phyloP scores from a whole-genome alignment of 768 basidiomycete species.

The Lentinula guzmanii region DNA sequence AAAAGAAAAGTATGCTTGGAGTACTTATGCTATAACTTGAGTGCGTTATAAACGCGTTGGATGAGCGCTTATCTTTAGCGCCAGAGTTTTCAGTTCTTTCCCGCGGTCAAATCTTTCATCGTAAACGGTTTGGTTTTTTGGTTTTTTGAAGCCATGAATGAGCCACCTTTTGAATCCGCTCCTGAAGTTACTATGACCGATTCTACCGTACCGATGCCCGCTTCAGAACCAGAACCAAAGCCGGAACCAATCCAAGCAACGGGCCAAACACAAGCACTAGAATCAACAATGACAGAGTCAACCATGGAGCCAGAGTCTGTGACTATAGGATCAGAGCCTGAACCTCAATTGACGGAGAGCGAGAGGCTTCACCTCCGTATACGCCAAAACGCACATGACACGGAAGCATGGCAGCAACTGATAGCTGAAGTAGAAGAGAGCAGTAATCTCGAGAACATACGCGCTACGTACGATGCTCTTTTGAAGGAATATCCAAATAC shows the following conservation, averaged over 20 bases:
- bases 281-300: not conserved
- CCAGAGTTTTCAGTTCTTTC: not conserved
- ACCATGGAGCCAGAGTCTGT: not conserved
- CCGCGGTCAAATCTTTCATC: not conserved
- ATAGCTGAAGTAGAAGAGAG: conserved; percentile 72
- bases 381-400: conserved; percentile 60
- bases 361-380: conserved; percentile 56
- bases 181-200: not conserved
- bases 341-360: conserved; percentile 45
- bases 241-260: not conserved
- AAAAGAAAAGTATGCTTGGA: too few species aligned
- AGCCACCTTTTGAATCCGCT: not conserved
- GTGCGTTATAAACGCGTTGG: too few species aligned
- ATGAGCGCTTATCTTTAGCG: not conserved
- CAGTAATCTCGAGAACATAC: conserved; percentile 75
- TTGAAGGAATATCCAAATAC: conserved; percentile 88
- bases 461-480: conserved; percentile 76
- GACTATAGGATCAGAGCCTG: not conserved
- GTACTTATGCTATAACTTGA: too few species aligned
- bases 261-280: not conserved
- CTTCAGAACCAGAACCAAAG: not conserved
- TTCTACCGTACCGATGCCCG: not conserved
- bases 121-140: not conserved
- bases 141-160: not conserved
- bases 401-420: conserved; percentile 73